phyloP scores from a whole-genome alignment of 305 asterid genomes.

The Nicotiana rustica region DNA sequence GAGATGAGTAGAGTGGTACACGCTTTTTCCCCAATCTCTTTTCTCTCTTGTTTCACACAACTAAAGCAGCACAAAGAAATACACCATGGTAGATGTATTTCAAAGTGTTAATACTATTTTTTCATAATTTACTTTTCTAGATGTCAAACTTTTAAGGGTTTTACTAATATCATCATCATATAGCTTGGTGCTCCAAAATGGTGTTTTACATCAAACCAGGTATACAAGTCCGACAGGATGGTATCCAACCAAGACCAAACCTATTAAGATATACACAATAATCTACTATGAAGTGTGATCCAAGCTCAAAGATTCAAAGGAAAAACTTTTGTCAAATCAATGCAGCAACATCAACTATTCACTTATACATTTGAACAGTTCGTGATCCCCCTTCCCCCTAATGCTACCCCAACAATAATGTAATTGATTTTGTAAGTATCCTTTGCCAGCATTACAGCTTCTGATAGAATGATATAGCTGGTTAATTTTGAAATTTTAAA shows the following conservation, averaged over 20 bases:
- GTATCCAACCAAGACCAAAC: not conserved
- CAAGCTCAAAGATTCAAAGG: not conserved
- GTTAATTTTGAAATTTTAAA: not conserved
- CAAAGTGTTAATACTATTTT: no score
- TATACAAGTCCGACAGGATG: not conserved
- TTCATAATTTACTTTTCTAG: no score
- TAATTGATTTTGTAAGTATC: not conserved
- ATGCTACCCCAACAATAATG: not conserved
- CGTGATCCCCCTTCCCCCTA: not conserved
- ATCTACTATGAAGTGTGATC: not conserved
- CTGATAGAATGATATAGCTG: constrained; percentile 1
- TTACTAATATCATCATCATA: not conserved
- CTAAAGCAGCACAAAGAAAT: no score
- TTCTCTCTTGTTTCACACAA: no score
- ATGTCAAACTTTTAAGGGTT: no score
- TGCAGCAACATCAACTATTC: constrained; percentile 5
- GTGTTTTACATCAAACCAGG: not conserved
- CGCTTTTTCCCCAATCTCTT: no score
- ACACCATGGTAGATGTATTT: no score
- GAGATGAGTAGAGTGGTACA: no score
- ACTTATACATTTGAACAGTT: not conserved
- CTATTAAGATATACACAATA: not conserved
- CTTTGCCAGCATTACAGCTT: constrained; percentile 5
- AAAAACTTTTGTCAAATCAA: not conserved
- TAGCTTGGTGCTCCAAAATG: not conserved